Evolutionary conservation across 2,329 filamentous ascomycete genomes (phyloP).

Genomic region (Diplodia sapinea): DNA sequence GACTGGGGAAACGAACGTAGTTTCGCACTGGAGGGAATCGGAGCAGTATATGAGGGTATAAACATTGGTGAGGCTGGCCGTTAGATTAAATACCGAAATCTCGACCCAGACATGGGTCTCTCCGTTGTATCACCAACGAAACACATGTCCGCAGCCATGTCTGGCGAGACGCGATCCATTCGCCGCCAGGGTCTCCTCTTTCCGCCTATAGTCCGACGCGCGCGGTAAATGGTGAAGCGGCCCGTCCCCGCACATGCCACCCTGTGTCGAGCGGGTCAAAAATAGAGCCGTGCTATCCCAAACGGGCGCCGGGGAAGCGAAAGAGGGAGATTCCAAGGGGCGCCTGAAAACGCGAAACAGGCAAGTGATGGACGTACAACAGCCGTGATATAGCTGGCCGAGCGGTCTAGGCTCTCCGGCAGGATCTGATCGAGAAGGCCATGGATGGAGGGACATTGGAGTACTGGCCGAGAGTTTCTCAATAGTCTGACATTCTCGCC

Average conservation of each 20-base stretch:
- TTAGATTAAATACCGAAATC: constrained; percentile 1
- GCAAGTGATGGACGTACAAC: constrained; percentile 3
- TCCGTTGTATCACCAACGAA: not conserved
- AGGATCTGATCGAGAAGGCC: not conserved
- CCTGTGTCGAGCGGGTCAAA: constrained; percentile 5
- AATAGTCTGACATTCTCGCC: not conserved
- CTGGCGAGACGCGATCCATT: constrained; percentile 4
- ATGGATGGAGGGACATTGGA: not conserved
- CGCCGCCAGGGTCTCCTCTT: not conserved
- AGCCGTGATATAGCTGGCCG: constrained; percentile 7
- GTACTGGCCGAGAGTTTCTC: not conserved
- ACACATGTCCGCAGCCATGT: not conserved
- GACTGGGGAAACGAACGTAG: not conserved
- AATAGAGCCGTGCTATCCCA: not conserved
- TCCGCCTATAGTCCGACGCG: constrained; percentile 16
- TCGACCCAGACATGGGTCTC: not conserved
- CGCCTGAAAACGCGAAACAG: constrained; percentile 4
- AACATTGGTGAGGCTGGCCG: not conserved
- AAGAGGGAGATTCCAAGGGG: constrained; percentile 18
- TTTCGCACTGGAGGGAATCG: not conserved
- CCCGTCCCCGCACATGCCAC: constrained; percentile 9
- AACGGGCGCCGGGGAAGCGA: not conserved
- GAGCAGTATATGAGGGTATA: not conserved
- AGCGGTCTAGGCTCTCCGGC: not conserved
- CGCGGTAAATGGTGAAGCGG: constrained; percentile 2